Evolutionary conservation across 768 basidiomycete species (phyloP).

Genomic region (Psilocybe tampanensis): DNA sequence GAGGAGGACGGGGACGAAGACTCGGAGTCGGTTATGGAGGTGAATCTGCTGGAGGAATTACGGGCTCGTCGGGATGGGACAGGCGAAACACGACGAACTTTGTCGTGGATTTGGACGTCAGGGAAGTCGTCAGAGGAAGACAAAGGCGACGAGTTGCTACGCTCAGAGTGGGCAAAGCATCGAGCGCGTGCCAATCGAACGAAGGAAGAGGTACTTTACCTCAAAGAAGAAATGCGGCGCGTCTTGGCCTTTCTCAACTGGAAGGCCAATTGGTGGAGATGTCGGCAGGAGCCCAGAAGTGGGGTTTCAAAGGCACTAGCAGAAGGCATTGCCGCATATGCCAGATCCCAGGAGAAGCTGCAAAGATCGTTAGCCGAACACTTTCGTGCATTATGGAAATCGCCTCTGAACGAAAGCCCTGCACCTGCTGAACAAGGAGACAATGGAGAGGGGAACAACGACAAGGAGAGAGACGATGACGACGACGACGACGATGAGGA

Average conservation of each 20-base stretch:
- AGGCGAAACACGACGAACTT: slow-evolving; percentile 14
- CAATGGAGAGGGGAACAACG: background rate
- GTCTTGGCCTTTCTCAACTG: background rate
- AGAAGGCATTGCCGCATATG: background rate
- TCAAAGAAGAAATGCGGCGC: background rate
- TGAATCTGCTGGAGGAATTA: background rate
- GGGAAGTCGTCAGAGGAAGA: slow-evolving; percentile 10
- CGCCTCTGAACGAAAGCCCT: background rate
- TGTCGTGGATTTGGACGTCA: slow-evolving; percentile 22
- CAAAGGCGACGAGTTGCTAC: slow-evolving; percentile 1
- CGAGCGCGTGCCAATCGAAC: slow-evolving; percentile 14
- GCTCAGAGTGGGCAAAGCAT: background rate
- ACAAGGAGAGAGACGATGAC: background rate
- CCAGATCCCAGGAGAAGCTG: background rate
- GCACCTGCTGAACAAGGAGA: background rate
- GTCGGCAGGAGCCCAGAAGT: background rate
- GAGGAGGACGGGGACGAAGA: no score
- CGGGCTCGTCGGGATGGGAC: slow-evolving; percentile 11
- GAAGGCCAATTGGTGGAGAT: background rate
- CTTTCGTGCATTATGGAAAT: background rate
- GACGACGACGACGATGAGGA: background rate
- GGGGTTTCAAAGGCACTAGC: background rate
- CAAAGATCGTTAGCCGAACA: background rate
- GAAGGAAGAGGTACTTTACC: slow-evolving; percentile 6
- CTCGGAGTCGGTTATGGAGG: background rate